Evolutionary conservation across 192 early-diverging fungal genomes (phyloP).

Genomic region (Entomortierella lignicola): DNA sequence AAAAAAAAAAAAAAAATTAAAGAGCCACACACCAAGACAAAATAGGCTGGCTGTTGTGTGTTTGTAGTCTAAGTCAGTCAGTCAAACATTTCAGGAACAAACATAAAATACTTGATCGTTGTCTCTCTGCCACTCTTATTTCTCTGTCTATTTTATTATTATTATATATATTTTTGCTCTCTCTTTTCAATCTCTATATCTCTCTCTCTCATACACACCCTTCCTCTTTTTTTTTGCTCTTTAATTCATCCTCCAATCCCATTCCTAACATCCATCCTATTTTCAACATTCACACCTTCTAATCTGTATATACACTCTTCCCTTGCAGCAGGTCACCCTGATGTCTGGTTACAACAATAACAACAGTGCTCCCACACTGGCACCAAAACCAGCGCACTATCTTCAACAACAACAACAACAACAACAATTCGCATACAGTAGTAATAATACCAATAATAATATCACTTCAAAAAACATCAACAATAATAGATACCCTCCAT

Average conservation of each 20-base stretch:
- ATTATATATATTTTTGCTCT: too few species aligned
- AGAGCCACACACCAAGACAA: too few species aligned
- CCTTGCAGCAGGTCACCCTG: constrained; percentile 20
- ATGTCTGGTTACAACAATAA: constrained; percentile 2
- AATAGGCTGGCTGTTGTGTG: too few species aligned
- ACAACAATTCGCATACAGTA: neutral
- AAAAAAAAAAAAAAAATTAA: too few species aligned
- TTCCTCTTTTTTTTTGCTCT: neutral
- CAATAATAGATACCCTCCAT: neutral
- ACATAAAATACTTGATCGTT: too few species aligned
- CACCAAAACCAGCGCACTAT: neutral
- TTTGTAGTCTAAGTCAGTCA: too few species aligned
- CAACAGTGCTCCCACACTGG: neutral
- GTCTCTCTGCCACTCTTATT: too few species aligned
- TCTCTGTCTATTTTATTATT: too few species aligned
- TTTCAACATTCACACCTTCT: neutral
- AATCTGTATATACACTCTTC: neutral
- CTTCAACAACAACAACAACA: constrained; percentile 15
- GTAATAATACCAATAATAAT: too few species aligned
- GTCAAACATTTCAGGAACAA: too few species aligned
- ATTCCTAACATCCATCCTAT: neutral
- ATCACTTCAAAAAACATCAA: neutral
- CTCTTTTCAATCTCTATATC: too few species aligned
- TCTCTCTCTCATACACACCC: neutral
- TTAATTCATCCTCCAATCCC: neutral